Evolutionary conservation across 257 asterid species (phyloP).

Genomic region (Primulina eburnea): DNA sequence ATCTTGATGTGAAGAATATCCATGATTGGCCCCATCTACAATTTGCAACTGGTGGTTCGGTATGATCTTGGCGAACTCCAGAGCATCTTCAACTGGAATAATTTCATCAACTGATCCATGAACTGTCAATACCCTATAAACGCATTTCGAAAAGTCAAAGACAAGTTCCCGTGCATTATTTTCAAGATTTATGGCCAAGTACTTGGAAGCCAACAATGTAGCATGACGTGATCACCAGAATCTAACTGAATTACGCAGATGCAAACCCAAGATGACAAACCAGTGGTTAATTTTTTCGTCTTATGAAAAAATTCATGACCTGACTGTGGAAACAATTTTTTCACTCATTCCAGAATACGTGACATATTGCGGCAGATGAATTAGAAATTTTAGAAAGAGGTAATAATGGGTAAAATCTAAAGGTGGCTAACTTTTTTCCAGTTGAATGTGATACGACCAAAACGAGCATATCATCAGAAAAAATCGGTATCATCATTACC

Average conservation of each 20-base stretch:
- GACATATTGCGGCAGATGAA: not conserved
- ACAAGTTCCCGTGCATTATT: not conserved
- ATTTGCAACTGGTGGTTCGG: conserved; percentile 52
- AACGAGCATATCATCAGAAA: conserved; percentile 9
- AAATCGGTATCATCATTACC: conserved; percentile 34
- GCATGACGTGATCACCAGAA: too few species aligned
- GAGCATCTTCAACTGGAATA: conserved; percentile 57
- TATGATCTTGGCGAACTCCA: conserved; percentile 56
- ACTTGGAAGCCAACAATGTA: not conserved
- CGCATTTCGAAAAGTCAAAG: conserved; percentile 2
- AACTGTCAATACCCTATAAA: conserved; percentile 58
- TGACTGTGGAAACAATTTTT: not conserved
- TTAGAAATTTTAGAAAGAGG: not conserved
- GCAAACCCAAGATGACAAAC: too few species aligned
- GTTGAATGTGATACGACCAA: conserved; percentile 10
- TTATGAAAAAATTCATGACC: not conserved
- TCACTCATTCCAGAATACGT: not conserved
- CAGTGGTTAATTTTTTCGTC: not conserved
- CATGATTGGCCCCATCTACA: conserved; percentile 59
- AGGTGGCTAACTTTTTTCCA: not conserved
- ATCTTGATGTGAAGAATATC: conserved; percentile 50
- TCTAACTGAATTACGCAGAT: too few species aligned
- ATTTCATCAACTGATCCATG: conserved; percentile 67
- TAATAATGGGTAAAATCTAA: not conserved
- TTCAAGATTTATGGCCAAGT: not conserved